These are phyloP conservation scores for Boletus huronensis DNA, from an alignment of 768 basidiomycete genomes.

Conservation along the genomic window DNA sequence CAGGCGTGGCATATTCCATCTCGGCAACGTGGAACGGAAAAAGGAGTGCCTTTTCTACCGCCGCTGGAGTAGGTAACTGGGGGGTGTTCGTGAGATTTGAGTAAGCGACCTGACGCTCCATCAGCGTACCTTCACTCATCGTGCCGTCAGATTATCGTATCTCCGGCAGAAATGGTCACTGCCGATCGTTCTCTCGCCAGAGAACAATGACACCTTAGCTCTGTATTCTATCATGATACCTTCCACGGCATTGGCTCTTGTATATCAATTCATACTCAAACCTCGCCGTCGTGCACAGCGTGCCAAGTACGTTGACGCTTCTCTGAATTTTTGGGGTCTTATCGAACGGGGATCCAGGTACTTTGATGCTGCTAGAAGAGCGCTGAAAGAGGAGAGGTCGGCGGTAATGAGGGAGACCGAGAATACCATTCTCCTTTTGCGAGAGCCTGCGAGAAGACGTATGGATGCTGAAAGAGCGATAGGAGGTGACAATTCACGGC, in stretches of 20 bases:
- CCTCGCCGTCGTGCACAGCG: constrained; percentile 53
- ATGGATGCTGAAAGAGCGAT: constrained; percentile 58
- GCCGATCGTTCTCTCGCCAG: constrained; percentile 55
- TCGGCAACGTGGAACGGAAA: constrained; percentile 50
- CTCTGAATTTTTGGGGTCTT: constrained; percentile 9
- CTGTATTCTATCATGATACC: constrained; percentile 54
- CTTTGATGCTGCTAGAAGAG: constrained; percentile 60
- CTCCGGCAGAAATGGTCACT: constrained; percentile 54
- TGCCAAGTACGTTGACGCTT: constrained; percentile 41
- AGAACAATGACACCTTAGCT: constrained; percentile 44
- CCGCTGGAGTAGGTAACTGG: constrained; percentile 40
- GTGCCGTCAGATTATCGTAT: constrained; percentile 45
- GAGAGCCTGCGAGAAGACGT: constrained; percentile 63
- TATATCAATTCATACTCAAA: constrained; percentile 56
- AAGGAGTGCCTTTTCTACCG: constrained; percentile 41
- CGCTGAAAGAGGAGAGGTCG: constrained; percentile 60
- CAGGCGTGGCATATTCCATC: constrained; percentile 42
- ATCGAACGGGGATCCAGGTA: constrained; percentile 43
- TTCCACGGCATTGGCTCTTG: constrained; percentile 47
- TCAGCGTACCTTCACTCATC: constrained; percentile 13
- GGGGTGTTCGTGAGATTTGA: constrained; percentile 55
- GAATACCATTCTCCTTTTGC: constrained; percentile 59
- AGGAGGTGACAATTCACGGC: constrained; percentile 49
- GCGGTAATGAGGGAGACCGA: constrained; percentile 61
- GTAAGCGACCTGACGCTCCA: constrained; percentile 34